Base-by-base conservation (phyloP, 768 basidiomycete species). In the Amanita exitialis region DNA sequence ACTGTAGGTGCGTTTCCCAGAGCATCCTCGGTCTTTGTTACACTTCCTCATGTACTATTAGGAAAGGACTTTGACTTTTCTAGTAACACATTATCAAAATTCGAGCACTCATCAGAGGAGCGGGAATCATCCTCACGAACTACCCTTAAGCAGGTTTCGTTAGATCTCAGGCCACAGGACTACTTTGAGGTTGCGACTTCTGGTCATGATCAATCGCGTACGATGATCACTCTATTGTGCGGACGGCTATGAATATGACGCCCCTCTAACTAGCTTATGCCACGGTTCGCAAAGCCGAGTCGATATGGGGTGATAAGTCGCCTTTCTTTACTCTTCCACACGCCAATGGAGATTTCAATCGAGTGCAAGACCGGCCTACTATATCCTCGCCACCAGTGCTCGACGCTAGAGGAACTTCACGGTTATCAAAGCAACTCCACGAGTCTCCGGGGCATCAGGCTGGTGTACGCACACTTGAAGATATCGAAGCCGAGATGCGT, bases 31-130 rank as follows among this genome's bases (percentile, higher is more conserved):
- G 32, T 35, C 18, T 27, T 16, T 27, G 4, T 35, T 23, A 37
- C 38, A 18, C 3, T 38, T 48, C 49, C 55, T 53, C 36, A 47
- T 47, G 20, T 28, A 27, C 51, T 51, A 46, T 47, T 56, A 93
- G 92, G 88, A 64, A 88, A 83, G 63, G 92, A 95, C 67, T 96
- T 95, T 63, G 90, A 95, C 71, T 96, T 94, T 66, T 71, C 83
- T 16, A 75, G 67, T 46, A 73, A 65, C 28, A 58, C 57, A 49
- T 59, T 73, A 20, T 68, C 66, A 28, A 66, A 68, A 44, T 52
- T 57, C 30, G 60, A 62, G n/a, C 57, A 58, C 55, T 49, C 59
- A 51, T 45, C 49, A 54, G 59, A 59, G 44, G 60, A 53, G 53
- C 50, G 56, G 56, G 54, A 44, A 53, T 45, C 38, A 48, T 10